A percentile compares a stretch with the other conserved stretches of the same genome.
Evolutionary conservation across 495 filamentous ascomycete genomes (phyloP).

Genomic region (Extremus antarcticus): DNA sequence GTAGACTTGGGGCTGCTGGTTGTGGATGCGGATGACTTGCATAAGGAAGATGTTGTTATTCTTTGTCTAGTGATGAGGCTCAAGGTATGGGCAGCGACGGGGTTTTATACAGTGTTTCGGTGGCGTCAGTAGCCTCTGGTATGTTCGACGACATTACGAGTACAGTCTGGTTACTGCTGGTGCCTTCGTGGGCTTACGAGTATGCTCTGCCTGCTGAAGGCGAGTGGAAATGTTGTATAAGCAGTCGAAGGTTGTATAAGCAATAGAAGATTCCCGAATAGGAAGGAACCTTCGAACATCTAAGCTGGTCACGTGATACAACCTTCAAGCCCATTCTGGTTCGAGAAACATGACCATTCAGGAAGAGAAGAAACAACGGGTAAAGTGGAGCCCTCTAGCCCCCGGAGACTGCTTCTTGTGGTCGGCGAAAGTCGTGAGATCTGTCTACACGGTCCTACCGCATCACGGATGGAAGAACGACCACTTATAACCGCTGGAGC

Average conservation of each 20-base stretch:
- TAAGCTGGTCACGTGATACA: not conserved
- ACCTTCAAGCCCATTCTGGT: too few species aligned
- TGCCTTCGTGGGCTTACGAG: not conserved
- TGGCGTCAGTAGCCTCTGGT: not conserved
- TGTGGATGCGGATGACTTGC: slow-evolving; percentile 12
- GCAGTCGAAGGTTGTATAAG: not conserved
- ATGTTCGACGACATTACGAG: not conserved
- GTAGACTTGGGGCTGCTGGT: slow-evolving; percentile 14
- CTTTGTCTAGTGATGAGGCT: slow-evolving; percentile 11
- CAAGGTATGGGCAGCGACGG: not conserved
- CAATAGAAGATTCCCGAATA: not conserved
- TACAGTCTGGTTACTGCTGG: not conserved
- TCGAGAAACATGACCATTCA: not conserved
- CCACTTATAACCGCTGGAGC: too few species aligned
- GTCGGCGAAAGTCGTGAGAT: not conserved
- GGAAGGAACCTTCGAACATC: not conserved
- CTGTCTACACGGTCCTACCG: not conserved
- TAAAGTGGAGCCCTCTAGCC: too few species aligned
- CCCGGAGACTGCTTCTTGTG: too few species aligned
- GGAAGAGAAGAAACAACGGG: too few species aligned
- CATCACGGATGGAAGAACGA: too few species aligned
- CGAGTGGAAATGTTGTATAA: not conserved
- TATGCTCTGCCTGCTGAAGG: not conserved
- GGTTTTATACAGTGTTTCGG: not conserved
- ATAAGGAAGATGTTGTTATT: slow-evolving; percentile 7